These are phyloP conservation scores for Juncus inflexus DNA, from an alignment of 176 grass and related monocot genomes.

Conservation along the genomic window DNA sequence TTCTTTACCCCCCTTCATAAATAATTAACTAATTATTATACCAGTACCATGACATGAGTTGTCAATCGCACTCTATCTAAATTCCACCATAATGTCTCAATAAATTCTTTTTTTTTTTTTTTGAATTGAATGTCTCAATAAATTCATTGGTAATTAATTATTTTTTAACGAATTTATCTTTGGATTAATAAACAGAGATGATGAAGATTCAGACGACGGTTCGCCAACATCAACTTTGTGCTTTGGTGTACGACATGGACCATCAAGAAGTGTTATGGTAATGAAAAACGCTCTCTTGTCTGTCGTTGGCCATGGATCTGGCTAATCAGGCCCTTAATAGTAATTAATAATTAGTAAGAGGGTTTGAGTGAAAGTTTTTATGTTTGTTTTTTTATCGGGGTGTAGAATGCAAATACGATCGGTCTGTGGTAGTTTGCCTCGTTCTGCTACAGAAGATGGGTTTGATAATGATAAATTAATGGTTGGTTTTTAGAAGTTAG, in stretches of 20 bases:
- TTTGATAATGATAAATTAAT: neutral
- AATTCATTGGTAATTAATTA: no score
- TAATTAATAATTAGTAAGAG: conserved; percentile 18
- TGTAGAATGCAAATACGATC: conserved; percentile 8
- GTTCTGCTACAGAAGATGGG: conserved; percentile 13
- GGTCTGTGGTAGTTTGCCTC: conserved; percentile 14
- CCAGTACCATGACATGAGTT: no score
- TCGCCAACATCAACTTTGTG: conserved; percentile 36
- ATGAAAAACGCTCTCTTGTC: conserved; percentile 36
- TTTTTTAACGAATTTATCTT: neutral
- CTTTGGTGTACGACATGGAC: conserved; percentile 18
- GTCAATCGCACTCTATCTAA: no score
- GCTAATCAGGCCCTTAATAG: conserved; percentile 16
- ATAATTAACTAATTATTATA: no score
- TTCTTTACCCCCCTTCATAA: no score
- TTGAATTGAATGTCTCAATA: no score
- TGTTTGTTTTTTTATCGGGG: conserved; percentile 15
- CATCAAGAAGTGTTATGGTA: neutral
- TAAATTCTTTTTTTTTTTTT: no score
- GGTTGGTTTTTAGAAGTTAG: conserved; percentile 16
- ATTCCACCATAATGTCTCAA: no score
- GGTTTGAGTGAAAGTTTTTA: conserved; percentile 11
- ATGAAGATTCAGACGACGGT: conserved; percentile 34
- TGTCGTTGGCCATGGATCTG: conserved; percentile 33
- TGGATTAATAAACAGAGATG: conserved; percentile 9